phyloP scores from a whole-genome alignment of 768 basidiomycete species.

The Stropharia rugosoannulata region DNA sequence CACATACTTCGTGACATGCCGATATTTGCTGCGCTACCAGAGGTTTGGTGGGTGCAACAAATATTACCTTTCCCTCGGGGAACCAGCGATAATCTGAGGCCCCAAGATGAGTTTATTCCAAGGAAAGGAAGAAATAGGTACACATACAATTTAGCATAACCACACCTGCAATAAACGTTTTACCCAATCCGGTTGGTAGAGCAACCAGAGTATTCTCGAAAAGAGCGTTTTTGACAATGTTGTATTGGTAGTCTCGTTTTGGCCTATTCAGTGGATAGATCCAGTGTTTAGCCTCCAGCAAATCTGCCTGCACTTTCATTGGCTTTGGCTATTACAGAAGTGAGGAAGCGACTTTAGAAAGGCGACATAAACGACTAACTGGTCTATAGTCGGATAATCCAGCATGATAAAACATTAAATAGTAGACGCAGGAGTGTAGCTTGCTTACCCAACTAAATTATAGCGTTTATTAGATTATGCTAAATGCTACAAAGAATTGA shows the following conservation, averaged over 20 bases:
- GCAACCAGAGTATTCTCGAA: conserved; percentile 95
- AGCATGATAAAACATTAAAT: neutral
- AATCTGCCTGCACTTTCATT: conserved; percentile 78
- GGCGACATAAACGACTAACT: conserved; percentile 4
- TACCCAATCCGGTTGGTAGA: conserved; percentile 93
- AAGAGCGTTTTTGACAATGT: conserved; percentile 82
- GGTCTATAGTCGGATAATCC: conserved; percentile 3
- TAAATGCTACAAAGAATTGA: conserved; percentile 10
- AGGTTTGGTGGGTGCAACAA: conserved; percentile 95
- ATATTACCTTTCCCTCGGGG: conserved; percentile 88
- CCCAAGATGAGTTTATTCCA: conserved; percentile 1
- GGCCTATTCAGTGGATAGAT: conserved; percentile 88
- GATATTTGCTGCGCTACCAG: conserved; percentile 94
- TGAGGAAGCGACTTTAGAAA: neutral
- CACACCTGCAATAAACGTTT: conserved; percentile 97
- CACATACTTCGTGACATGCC: conserved; percentile 91
- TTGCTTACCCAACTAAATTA: conserved; percentile 51
- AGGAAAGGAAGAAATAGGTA: neutral
- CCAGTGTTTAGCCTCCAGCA: conserved; percentile 82
- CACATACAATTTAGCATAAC: conserved; percentile 89
- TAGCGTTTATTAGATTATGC: neutral
- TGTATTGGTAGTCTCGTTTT: conserved; percentile 92
- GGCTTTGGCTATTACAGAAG: conserved; percentile 51
- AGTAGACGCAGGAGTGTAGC: neutral
- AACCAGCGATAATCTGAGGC: conserved; percentile 85